Evolutionary conservation across 208 protist species (phyloP).

Genomic region (Wallacemonas sp.): DNA sequence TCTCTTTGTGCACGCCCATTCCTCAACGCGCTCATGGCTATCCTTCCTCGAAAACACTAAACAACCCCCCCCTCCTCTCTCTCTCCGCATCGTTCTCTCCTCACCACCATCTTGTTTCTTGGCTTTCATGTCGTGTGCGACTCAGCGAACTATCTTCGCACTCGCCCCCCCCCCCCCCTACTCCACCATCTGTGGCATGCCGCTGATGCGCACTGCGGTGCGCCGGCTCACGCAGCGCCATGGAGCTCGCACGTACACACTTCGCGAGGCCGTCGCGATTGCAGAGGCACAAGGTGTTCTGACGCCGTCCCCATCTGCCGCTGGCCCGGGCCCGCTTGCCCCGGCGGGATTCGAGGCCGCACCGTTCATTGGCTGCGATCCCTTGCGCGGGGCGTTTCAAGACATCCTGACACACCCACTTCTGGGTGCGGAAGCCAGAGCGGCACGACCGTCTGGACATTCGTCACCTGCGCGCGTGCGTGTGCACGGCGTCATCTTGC

Average conservation of each 20-base stretch:
- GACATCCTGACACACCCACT: neutral
- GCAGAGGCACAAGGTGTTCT: slow-evolving; percentile 12
- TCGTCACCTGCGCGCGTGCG: neutral
- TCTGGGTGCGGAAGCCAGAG: neutral
- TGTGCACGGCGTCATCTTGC: neutral
- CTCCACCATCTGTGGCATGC: too few relatives aligned
- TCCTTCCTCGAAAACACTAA: too few relatives aligned
- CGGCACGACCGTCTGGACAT: neutral
- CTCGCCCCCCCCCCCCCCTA: too few relatives aligned
- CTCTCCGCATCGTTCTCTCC: too few relatives aligned
- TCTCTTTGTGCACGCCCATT: too few relatives aligned
- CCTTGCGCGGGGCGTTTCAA: slow-evolving; percentile 3
- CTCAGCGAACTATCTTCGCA: too few relatives aligned
- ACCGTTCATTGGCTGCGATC: slow-evolving; percentile 11
- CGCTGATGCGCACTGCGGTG: neutral
- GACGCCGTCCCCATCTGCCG: neutral
- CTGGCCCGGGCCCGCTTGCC: neutral
- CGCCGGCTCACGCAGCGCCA: neutral
- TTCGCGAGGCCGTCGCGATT: slow-evolving; percentile 2
- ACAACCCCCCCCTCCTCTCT: too few relatives aligned
- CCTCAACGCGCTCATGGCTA: too few relatives aligned
- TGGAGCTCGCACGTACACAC: neutral
- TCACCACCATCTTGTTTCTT: too few relatives aligned
- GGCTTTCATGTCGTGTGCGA: too few relatives aligned
- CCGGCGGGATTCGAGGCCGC: neutral